Base-by-base conservation (phyloP, 495 filamentous ascomycete genomes). In the Penicillium alfredii region DNA sequence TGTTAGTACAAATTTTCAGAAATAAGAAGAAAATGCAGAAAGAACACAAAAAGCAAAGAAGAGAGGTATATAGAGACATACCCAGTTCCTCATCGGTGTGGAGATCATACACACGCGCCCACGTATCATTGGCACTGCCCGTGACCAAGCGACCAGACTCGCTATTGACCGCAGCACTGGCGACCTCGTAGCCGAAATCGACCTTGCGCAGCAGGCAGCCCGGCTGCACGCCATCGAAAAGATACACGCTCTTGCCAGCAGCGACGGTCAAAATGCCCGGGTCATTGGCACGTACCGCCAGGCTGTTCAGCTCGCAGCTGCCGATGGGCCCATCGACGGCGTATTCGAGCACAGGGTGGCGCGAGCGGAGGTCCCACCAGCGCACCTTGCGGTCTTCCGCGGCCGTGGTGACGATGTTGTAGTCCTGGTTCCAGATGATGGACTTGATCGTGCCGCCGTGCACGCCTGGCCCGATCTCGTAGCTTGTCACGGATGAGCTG, bases 371-470 rank as follows among this genome's bases (percentile, higher is more conserved):
- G 60, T 98, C 88, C 73, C 89, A 96, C 92, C 92, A 98, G 20
- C 90, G 80, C 17, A 98, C 73, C 32, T 81, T 84, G 50, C 88
- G 86, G 56, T 95, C 89, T 29, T 95, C 87, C 6, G 87, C 82
- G 4, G 84, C 84, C 0, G 92, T 97, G 33, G 92, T 82, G 38
- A 98, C 66, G 47, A 88, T 75, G 46, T 89, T 94, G 28, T 82
- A 82, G 45, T 95, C 86, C 29, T 69, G 69, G 42, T 84, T 82
- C 92, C 92, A 98, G 38, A 96, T 77, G 35, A 98, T 90, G 34
- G 83, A 84, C 58, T 94, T 97, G 68, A 98, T 96, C 13, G 83
- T 81, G 28, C 84, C 87, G 12, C 72, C 75, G 58, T 98, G 92
- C 8, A 82, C 69, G 12, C 84, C 86, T 7, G 80, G 68, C 1